phyloP scores from a whole-genome alignment of 805 yeast species.

The Tetrapisispora namnaoensis region DNA sequence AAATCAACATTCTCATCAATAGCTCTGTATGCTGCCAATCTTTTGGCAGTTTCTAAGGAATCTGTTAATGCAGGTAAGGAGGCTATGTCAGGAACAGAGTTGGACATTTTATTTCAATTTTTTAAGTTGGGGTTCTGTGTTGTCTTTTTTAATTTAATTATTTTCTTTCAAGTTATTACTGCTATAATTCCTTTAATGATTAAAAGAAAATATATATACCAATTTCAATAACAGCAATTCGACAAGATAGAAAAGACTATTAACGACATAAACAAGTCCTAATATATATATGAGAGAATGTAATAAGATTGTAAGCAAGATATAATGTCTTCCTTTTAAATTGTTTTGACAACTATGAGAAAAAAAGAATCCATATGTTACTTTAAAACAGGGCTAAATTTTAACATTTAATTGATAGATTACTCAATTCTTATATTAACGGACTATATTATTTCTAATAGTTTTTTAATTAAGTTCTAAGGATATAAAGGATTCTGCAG shows the following conservation, averaged over 20 bases:
- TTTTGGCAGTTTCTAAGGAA: conserved; percentile 72
- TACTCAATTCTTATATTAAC: background rate
- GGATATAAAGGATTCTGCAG: background rate
- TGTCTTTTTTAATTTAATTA: too few relatives aligned
- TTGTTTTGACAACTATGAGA: too few relatives aligned
- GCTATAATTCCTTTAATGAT: too few relatives aligned
- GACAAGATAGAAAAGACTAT: too few relatives aligned
- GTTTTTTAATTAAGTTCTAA: background rate
- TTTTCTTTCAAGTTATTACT: background rate
- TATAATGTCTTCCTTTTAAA: too few relatives aligned
- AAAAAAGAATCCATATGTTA: too few relatives aligned
- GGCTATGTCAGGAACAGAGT: background rate
- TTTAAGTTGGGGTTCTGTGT: background rate
- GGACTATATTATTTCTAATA: background rate
- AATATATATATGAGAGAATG: too few relatives aligned
- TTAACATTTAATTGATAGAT: background rate
- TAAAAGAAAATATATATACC: too few relatives aligned
- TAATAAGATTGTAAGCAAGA: too few relatives aligned
- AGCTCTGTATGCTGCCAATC: conserved; percentile 82
- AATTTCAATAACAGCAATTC: too few relatives aligned
- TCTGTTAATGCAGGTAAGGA: conserved; percentile 18
- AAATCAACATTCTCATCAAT: conserved; percentile 62
- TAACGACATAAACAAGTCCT: too few relatives aligned
- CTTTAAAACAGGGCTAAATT: background rate
- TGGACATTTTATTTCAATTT: background rate